phyloP scores from a whole-genome alignment of 169 alveolate species.

The Perkinsus marinus region DNA sequence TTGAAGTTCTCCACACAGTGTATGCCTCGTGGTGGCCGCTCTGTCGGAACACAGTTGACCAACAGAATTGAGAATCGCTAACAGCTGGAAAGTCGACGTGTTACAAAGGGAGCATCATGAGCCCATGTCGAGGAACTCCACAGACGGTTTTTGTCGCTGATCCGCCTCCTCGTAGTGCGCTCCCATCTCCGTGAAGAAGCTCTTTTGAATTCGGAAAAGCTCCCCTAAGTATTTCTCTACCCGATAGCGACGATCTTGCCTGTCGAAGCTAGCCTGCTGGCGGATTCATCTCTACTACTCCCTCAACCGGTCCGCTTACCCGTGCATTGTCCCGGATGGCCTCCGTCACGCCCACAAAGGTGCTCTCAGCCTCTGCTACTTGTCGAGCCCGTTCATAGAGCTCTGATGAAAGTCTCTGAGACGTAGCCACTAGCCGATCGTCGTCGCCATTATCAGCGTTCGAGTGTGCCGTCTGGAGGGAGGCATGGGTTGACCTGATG shows the following conservation, averaged over 20 bases:
- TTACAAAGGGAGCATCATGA: too few relatives aligned
- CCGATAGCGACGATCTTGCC: background rate
- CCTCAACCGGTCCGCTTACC: background rate
- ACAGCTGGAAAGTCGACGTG: too few relatives aligned
- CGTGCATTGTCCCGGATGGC: background rate
- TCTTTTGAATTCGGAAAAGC: background rate
- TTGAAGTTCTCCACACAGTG: too few relatives aligned
- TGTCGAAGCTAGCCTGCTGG: background rate
- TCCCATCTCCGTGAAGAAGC: background rate
- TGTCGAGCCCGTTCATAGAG: background rate
- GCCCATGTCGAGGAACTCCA: too few relatives aligned
- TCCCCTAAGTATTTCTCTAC: background rate
- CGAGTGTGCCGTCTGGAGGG: background rate
- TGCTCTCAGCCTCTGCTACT: background rate
- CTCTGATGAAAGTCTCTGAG: background rate
- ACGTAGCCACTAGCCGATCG: background rate
- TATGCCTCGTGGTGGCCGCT: too few relatives aligned
- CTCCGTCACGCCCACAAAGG: background rate
- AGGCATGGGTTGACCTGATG: background rate
- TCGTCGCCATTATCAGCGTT: background rate
- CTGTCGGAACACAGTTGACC: too few relatives aligned
- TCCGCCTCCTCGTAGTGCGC: background rate
- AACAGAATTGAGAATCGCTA: too few relatives aligned
- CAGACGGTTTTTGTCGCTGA: too few relatives aligned
- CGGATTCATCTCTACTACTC: background rate